phyloP scores from a whole-genome alignment of 179 eudicot species.

The Gypsophila paniculata region DNA sequence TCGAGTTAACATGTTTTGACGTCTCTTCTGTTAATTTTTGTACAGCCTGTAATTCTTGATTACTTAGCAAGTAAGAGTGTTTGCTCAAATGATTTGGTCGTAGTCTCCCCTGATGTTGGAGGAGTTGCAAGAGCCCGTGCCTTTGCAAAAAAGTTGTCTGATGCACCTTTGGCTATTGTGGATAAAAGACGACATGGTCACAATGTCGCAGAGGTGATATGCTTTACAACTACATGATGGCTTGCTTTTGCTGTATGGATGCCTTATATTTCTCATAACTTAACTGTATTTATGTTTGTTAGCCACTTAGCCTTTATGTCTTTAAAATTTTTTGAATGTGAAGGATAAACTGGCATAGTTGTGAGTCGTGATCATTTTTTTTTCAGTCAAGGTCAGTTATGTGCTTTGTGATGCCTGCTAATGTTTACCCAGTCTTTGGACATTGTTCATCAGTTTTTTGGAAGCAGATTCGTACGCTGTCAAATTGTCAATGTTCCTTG shows the following conservation, averaged over 20 bases:
- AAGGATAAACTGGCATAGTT: neutral
- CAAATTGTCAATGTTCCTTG: neutral
- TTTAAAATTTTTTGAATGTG: neutral
- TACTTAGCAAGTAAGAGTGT: conserved; percentile 88
- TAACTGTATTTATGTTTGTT: neutral
- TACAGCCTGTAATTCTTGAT: conserved; percentile 89
- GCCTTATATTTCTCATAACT: neutral
- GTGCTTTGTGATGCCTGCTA: neutral
- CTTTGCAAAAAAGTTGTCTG: conserved; percentile 86
- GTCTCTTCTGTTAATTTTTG: conserved; percentile 7
- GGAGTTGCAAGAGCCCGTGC: conserved; percentile 97
- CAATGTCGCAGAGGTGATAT: conserved; percentile 78
- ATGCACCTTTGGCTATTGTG: conserved; percentile 92
- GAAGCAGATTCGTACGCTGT: neutral
- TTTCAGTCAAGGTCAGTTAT: neutral
- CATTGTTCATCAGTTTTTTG: neutral
- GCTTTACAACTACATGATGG: neutral
- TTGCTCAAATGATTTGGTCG: conserved; percentile 69
- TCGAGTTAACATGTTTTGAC: conserved; percentile 12
- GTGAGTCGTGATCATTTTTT: neutral
- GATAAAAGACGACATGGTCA: conserved; percentile 91
- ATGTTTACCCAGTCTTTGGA: neutral
- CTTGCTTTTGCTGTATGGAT: neutral
- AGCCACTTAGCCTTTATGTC: neutral
- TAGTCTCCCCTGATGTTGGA: conserved; percentile 97